Percentiles rank a stretch among this genome's conserved stretches.
Conservation (phyloP, 2,329 filamentous ascomycete species). For the Epichloe brachyelytri region DNA sequence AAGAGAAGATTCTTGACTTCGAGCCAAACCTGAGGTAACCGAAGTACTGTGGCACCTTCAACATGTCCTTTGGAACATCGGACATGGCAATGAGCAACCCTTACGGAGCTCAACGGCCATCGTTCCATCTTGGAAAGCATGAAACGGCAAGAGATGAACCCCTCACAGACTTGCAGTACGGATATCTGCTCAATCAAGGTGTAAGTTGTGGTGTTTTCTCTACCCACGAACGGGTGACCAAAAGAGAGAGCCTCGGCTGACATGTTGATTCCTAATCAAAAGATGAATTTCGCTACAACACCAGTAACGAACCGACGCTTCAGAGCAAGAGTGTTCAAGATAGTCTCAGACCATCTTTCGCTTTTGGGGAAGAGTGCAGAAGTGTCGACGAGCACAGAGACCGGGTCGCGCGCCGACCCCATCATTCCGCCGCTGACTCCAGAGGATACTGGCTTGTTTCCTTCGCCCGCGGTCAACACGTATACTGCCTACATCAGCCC, state of each 20-base stretch:
- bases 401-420: slow-evolving; percentile 38
- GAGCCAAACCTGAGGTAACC: not conserved
- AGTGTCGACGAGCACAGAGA: slow-evolving; percentile 26
- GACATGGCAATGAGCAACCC: slow-evolving; percentile 14
- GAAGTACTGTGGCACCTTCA: not conserved
- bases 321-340: slow-evolving; percentile 50
- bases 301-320: slow-evolving; percentile 67
- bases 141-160: slow-evolving; percentile 49
- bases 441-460: slow-evolving; percentile 63
- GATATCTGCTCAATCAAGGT: slow-evolving; percentile 54
- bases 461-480: slow-evolving; percentile 55
- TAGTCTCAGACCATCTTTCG: slow-evolving; percentile 44
- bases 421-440: slow-evolving; percentile 59
- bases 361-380: slow-evolving; percentile 29
- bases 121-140: slow-evolving; percentile 63
- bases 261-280: not conserved
- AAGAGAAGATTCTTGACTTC: not conserved
- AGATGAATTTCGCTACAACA: slow-evolving; percentile 71
- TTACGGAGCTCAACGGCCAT: slow-evolving; percentile 21
- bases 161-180: slow-evolving; percentile 51
- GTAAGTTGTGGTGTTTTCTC: slow-evolving; percentile 34
- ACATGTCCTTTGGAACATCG: slow-evolving; percentile 13
- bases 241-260: not conserved
- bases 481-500: slow-evolving; percentile 70
- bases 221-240: not conserved